A percentile compares a stretch with the other conserved stretches of the same genome.
phyloP scores from a whole-genome alignment of 2,329 filamentous ascomycete genomes.

The Hymenoscyphus albidus region DNA sequence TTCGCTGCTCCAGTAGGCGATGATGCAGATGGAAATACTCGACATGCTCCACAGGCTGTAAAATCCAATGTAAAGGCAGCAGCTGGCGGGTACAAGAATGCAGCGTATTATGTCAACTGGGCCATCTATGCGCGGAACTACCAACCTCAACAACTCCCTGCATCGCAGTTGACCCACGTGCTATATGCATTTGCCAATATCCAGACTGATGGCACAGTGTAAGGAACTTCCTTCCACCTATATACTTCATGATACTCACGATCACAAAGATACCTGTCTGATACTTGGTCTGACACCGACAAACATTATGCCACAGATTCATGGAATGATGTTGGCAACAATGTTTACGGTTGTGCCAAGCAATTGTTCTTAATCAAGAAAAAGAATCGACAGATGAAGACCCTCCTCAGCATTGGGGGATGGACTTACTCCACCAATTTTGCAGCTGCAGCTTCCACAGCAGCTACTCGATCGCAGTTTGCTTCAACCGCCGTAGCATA shows the following conservation, averaged over 20 bases:
- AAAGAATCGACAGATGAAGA: conserved; percentile 70
- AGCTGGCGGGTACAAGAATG: conserved; percentile 15
- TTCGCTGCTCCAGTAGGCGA: background rate
- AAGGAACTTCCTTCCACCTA: conserved; percentile 43
- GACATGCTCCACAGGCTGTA: background rate
- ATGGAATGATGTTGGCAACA: conserved; percentile 65
- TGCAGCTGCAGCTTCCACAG: conserved; percentile 60
- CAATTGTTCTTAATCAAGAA: conserved; percentile 77
- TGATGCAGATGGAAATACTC: background rate
- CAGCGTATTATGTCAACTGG: conserved; percentile 21
- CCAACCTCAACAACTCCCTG: conserved; percentile 66
- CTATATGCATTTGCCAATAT: conserved; percentile 82
- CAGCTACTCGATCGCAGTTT: conserved; percentile 59
- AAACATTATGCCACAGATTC: conserved; percentile 70
- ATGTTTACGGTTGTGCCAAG: conserved; percentile 78
- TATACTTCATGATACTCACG: conserved; percentile 46
- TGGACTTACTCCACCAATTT: conserved; percentile 84
- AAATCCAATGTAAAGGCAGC: background rate
- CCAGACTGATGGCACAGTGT: conserved; percentile 66
- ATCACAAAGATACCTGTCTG: conserved; percentile 53
- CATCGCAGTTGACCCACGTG: conserved; percentile 68
- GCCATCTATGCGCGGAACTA: conserved; percentile 73
- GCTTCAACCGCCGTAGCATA: conserved; percentile 65
- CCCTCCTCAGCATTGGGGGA: conserved; percentile 76
- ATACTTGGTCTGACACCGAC: conserved; percentile 68